A percentile compares a stretch with the other conserved stretches of the same genome.
These are phyloP conservation scores for Corynespora cassiicola DNA, from an alignment of 2,329 filamentous ascomycete species.

Conservation along the genomic window DNA sequence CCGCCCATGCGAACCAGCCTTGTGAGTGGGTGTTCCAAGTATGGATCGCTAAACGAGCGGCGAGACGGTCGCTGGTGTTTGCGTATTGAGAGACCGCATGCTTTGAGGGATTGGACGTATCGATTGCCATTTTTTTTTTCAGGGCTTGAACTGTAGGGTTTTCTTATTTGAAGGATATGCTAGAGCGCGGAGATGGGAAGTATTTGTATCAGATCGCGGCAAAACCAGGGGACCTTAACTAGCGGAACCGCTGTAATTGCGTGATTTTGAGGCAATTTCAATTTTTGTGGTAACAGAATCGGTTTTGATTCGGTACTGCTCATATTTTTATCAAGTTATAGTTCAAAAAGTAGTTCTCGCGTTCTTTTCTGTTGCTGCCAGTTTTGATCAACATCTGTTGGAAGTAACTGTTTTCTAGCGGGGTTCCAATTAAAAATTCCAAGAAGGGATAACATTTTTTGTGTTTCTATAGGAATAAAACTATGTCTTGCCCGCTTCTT, in stretches of 20 bases:
- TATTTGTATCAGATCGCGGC: neutral
- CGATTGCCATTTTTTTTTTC: conserved; percentile 9
- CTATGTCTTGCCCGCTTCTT: no score
- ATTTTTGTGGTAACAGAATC: no score
- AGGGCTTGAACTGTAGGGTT: neutral
- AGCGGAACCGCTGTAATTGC: conserved; percentile 4
- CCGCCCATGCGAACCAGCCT: conserved; percentile 17
- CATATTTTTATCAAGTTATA: no score
- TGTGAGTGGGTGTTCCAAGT: conserved; percentile 16
- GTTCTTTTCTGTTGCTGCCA: no score
- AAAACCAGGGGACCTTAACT: neutral
- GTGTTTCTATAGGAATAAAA: no score
- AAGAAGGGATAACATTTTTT: no score
- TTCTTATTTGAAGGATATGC: neutral
- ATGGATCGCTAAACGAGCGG: conserved; percentile 16
- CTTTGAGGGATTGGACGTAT: conserved; percentile 13
- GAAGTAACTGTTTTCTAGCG: no score
- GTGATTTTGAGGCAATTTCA: conserved; percentile 6
- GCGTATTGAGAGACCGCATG: conserved; percentile 14
- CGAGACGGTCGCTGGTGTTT: conserved; percentile 13
- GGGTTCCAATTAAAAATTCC: no score
- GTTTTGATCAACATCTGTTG: no score
- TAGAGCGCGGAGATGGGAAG: neutral
- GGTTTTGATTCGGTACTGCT: no score
- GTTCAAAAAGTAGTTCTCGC: no score